phyloP scores from a whole-genome alignment of 805 yeast genomes.

The Phaffomyces antillensis region DNA sequence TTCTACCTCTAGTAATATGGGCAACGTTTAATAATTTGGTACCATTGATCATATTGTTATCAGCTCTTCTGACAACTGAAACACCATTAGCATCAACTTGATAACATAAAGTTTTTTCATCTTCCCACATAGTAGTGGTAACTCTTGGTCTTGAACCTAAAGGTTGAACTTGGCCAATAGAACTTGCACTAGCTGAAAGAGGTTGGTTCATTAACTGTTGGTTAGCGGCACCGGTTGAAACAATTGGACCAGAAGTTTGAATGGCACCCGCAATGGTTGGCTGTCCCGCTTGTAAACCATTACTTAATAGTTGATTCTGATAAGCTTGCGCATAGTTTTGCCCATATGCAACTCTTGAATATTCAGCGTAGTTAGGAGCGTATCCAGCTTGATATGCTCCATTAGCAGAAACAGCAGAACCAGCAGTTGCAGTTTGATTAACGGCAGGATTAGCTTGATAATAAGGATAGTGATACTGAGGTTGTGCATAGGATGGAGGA shows the following conservation, averaged over 20 bases:
- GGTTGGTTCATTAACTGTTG: not conserved
- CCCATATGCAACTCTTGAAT: constrained; percentile 20
- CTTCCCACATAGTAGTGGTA: constrained; percentile 88
- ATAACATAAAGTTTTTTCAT: constrained; percentile 76
- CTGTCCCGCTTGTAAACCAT: constrained; percentile 1
- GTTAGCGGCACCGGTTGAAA: not conserved
- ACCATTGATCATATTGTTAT: constrained; percentile 80
- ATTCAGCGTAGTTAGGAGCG: constrained; percentile 17
- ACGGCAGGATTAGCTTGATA: constrained; percentile 9
- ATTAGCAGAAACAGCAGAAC: not conserved
- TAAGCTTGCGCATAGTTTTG: constrained; percentile 19
- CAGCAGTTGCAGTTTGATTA: constrained; percentile 1
- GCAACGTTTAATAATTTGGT: constrained; percentile 79
- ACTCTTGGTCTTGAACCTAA: constrained; percentile 45
- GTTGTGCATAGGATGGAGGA: constrained; percentile 11
- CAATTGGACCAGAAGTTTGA: not conserved
- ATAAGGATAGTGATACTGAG: constrained; percentile 20
- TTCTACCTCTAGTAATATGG: constrained; percentile 79
- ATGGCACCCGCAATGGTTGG: not conserved
- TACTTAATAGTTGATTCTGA: constrained; percentile 13
- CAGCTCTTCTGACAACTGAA: constrained; percentile 76
- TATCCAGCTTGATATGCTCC: constrained; percentile 10
- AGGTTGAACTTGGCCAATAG: constrained; percentile 24
- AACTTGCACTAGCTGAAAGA: not conserved
- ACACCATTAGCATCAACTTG: constrained; percentile 81